phyloP scores from a whole-genome alignment of 208 protist species.

The Naegleria gruberi region DNA sequence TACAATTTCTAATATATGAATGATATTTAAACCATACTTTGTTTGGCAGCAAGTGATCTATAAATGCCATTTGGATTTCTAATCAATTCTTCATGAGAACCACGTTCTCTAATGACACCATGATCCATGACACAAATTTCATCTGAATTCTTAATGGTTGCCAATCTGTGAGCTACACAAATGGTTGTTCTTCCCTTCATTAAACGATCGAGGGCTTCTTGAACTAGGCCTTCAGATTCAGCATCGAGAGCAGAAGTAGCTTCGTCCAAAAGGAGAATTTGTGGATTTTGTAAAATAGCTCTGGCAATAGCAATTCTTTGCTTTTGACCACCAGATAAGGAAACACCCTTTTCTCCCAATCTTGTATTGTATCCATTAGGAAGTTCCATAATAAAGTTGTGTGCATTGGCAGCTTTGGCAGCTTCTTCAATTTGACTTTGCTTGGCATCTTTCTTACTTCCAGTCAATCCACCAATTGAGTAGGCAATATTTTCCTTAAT shows the following conservation, averaged over 20 bases:
- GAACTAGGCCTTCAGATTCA: slow-evolving; percentile 53
- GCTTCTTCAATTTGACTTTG: slow-evolving; percentile 16
- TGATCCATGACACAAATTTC: slow-evolving; percentile 9
- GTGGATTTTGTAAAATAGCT: slow-evolving; percentile 41
- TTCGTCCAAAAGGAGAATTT: slow-evolving; percentile 52
- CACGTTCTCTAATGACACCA: background rate
- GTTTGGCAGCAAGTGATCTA: background rate
- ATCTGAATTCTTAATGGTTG: slow-evolving; percentile 11
- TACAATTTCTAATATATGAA: too few species aligned
- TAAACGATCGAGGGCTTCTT: slow-evolving; percentile 38
- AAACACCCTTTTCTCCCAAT: slow-evolving; percentile 37
- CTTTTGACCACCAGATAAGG: slow-evolving; percentile 26
- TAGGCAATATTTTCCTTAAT: slow-evolving; percentile 14
- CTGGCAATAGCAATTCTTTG: slow-evolving; percentile 41
- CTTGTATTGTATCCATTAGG: slow-evolving; percentile 40
- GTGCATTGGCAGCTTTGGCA: slow-evolving; percentile 9
- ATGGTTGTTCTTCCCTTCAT: slow-evolving; percentile 43
- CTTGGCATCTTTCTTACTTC: background rate
- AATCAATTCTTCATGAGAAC: background rate
- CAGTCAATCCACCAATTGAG: background rate
- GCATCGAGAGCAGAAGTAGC: slow-evolving; percentile 53
- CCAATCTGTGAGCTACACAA: slow-evolving; percentile 47
- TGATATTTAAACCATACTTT: background rate
- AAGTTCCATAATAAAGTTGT: slow-evolving; percentile 21
- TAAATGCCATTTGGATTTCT: background rate